These are phyloP conservation scores for Gnomoniopsis smithogilvyi DNA, from an alignment of 2,329 filamentous ascomycete species.

Conservation along the genomic window DNA sequence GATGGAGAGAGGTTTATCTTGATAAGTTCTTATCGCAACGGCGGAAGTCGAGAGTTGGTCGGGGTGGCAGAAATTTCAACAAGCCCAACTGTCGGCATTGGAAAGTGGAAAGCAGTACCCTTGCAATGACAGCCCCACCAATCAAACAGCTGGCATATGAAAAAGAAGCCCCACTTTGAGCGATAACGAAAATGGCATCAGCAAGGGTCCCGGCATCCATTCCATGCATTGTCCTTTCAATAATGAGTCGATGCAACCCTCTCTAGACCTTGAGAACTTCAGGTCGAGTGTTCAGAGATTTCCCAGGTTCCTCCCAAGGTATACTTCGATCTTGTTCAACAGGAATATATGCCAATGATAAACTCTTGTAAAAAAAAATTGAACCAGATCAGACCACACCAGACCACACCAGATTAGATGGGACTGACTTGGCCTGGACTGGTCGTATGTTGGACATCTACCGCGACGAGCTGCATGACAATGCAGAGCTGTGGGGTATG, in stretches of 20 bases:
- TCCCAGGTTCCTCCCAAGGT: too few species aligned
- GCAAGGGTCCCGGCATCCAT: not conserved
- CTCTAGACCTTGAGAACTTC: too few species aligned
- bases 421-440: too few species aligned
- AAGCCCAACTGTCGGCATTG: not conserved
- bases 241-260: not conserved
- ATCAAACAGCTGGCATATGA: not conserved
- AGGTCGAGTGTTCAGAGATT: too few species aligned
- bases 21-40: not conserved
- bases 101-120: not conserved
- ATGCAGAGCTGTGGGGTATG: not conserved
- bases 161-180: not conserved
- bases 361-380: too few species aligned
- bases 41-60: too few species aligned
- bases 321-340: too few species aligned
- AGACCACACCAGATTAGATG: too few species aligned
- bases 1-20: constrained; percentile 7
- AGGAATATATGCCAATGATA: too few species aligned
- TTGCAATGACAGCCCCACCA: not conserved
- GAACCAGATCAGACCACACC: too few species aligned
- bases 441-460: too few species aligned
- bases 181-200: not conserved
- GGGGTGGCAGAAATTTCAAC: not conserved
- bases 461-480: not conserved
- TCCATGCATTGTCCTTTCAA: not conserved